These are phyloP conservation scores for Puccinia brachypodii DNA, from an alignment of 1,284 basidiomycete species.

Conservation along the genomic window DNA sequence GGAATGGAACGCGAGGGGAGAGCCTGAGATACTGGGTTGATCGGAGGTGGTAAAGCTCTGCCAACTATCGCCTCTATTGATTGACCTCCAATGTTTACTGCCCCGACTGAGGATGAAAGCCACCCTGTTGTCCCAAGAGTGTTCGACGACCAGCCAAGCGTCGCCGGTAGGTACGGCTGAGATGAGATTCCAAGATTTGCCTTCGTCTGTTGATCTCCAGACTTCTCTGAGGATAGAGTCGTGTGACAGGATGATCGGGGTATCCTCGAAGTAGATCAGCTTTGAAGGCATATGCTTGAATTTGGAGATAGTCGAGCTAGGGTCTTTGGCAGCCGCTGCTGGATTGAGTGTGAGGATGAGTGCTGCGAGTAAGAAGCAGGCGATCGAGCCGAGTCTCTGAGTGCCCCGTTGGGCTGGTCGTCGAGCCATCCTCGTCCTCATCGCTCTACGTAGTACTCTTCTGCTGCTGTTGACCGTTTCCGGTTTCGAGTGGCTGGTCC, in stretches of 20 bases:
- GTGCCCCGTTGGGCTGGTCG: background rate
- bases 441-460: no score
- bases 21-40: slow-evolving; percentile 64
- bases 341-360: slow-evolving; percentile 13
- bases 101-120: slow-evolving; percentile 76
- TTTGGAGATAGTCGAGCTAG: slow-evolving; percentile 36
- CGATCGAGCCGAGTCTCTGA: background rate
- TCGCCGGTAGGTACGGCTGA: slow-evolving; percentile 67
- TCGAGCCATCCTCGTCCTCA: no score
- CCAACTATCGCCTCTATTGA: slow-evolving; percentile 82
- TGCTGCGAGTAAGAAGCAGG: slow-evolving; percentile 2
- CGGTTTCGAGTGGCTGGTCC: no score
- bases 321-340: background rate
- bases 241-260: slow-evolving; percentile 76
- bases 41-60: slow-evolving; percentile 71
- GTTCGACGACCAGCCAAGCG: slow-evolving; percentile 75
- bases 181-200: slow-evolving; percentile 72
- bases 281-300: slow-evolving; percentile 60
- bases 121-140: slow-evolving; percentile 77
- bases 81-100: slow-evolving; percentile 76
- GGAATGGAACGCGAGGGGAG: slow-evolving; percentile 80
- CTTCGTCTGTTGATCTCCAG: slow-evolving; percentile 83
- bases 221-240: slow-evolving; percentile 71
- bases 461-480: no score
- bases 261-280: slow-evolving; percentile 51